Percentiles rank a stretch among this genome's conserved stretches.
phyloP scores from a whole-genome alignment of 148 eudicot species.

The Mesembryanthemum crystallinum region DNA sequence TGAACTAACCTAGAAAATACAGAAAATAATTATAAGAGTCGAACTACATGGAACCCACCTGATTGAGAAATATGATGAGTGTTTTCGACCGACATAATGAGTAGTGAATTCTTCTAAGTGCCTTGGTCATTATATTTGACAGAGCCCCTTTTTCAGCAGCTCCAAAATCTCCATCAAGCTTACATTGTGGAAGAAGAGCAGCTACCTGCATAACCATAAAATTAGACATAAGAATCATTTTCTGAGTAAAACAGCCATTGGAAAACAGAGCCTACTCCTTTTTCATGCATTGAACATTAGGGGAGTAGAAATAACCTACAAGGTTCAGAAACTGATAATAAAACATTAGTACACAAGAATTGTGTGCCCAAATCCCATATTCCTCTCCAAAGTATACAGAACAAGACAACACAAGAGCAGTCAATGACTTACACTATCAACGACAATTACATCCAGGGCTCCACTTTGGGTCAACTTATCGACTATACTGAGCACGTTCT shows the following conservation, averaged over 20 bases:
- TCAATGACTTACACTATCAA: conserved; percentile 76
- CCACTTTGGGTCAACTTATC: conserved; percentile 91
- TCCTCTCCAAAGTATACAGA: neutral
- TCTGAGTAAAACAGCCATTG: neutral
- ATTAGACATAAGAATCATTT: conserved; percentile 16
- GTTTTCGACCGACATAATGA: conserved; percentile 74
- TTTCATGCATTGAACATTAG: neutral
- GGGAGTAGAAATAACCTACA: neutral
- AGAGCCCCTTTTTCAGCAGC: conserved; percentile 30
- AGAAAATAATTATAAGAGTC: neutral
- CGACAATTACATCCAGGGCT: conserved; percentile 81
- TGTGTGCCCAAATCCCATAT: neutral
- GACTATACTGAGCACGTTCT: conserved; percentile 81
- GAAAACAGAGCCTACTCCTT: neutral
- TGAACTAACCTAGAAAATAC: neutral
- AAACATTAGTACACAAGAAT: neutral
- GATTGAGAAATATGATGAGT: conserved; percentile 83
- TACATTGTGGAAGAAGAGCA: conserved; percentile 86
- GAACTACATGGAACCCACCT: conserved; percentile 42
- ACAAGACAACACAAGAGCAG: conserved; percentile 10
- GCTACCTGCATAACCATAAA: conserved; percentile 61
- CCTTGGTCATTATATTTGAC: conserved; percentile 72
- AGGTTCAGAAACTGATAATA: neutral
- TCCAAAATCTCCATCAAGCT: conserved; percentile 54
- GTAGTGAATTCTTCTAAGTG: conserved; percentile 76